A percentile compares a stretch with the other conserved stretches of the same genome.
phyloP scores from a whole-genome alignment of 2,329 filamentous ascomycete genomes.

The Raffaelea albimanens region DNA sequence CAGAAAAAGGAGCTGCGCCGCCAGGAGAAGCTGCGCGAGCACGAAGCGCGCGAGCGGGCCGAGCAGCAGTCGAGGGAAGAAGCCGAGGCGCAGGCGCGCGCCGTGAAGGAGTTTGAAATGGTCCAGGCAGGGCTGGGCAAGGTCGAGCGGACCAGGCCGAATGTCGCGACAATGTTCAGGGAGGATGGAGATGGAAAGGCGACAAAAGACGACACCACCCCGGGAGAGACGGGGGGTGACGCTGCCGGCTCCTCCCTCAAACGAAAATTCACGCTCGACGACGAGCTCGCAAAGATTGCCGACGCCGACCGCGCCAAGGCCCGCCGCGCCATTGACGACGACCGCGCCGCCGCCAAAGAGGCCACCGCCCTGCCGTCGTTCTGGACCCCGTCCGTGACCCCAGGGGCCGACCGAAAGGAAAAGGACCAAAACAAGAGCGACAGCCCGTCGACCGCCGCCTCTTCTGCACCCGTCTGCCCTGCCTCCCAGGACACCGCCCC shows the following conservation, averaged over 20 bases:
- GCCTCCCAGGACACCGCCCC: slow-evolving; percentile 22
- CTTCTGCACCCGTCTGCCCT: slow-evolving; percentile 1
- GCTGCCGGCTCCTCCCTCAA: slow-evolving; percentile 37
- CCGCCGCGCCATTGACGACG: slow-evolving; percentile 59
- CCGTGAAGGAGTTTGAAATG: slow-evolving; percentile 74
- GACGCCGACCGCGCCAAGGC: slow-evolving; percentile 60
- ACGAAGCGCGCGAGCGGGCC: slow-evolving; percentile 49
- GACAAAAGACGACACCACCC: no score
- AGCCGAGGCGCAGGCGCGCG: slow-evolving; percentile 59
- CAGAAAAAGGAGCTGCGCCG: slow-evolving; percentile 90
- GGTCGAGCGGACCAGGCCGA: no score
- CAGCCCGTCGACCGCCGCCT: slow-evolving; percentile 31
- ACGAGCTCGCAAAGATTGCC: slow-evolving; percentile 63
- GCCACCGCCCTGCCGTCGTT: slow-evolving; percentile 66
- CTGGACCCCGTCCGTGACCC: slow-evolving; percentile 83
- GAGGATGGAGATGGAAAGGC: no score
- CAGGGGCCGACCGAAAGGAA: slow-evolving; percentile 50
- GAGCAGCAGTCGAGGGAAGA: slow-evolving; percentile 53
- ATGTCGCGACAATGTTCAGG: no score
- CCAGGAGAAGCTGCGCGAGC: slow-evolving; percentile 55
- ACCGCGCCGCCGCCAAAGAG: slow-evolving; percentile 58
- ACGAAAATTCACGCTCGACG: slow-evolving; percentile 73
- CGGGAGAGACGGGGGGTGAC: no score
- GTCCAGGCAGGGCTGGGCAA: slow-evolving; percentile 68
- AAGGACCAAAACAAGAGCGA: slow-evolving; percentile 35